phyloP scores from a whole-genome alignment of 208 protist genomes.

The Leishmania gerbilli region DNA sequence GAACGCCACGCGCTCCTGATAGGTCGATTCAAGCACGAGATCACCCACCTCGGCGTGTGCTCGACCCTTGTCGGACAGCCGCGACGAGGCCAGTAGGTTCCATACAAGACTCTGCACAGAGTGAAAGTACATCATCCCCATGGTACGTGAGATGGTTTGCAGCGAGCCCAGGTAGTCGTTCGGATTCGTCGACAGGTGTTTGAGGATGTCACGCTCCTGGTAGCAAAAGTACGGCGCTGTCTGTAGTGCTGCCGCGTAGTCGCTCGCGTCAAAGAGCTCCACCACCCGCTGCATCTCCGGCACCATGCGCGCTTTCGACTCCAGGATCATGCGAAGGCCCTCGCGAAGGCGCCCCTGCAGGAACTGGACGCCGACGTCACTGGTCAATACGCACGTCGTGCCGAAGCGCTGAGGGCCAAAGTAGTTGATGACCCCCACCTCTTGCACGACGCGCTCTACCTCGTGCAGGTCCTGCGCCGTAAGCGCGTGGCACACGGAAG shows the following conservation, averaged over 20 bases:
- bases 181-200: slow-evolving; percentile 60
- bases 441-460: slow-evolving; percentile 33
- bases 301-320: slow-evolving; percentile 59
- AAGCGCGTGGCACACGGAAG: background rate
- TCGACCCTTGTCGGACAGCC: slow-evolving; percentile 53
- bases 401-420: slow-evolving; percentile 96
- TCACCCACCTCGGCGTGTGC: slow-evolving; percentile 71
- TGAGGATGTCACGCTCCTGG: slow-evolving; percentile 85
- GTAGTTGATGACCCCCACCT: slow-evolving; percentile 94
- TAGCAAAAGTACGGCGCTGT: slow-evolving; percentile 74
- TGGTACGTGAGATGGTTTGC: slow-evolving; percentile 76
- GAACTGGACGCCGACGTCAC: slow-evolving; percentile 86
- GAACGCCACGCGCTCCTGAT: slow-evolving; percentile 16
- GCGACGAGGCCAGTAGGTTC: slow-evolving; percentile 91
- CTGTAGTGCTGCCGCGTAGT: slow-evolving; percentile 54
- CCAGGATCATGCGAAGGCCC: slow-evolving; percentile 75
- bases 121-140: slow-evolving; percentile 94
- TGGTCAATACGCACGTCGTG: slow-evolving; percentile 89
- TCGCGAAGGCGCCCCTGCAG: slow-evolving; percentile 72
- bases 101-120: slow-evolving; percentile 94
- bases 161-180: slow-evolving; percentile 81
- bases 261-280: slow-evolving; percentile 29
- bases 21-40: slow-evolving; percentile 69
- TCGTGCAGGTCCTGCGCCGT: slow-evolving; percentile 19
- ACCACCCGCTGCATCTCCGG: slow-evolving; percentile 47